Percentiles rank a stretch among this genome's conserved stretches.
These are phyloP conservation scores for Cenchrus americanus DNA, from an alignment of 176 grass and related monocot genomes.

Conservation along the genomic window DNA sequence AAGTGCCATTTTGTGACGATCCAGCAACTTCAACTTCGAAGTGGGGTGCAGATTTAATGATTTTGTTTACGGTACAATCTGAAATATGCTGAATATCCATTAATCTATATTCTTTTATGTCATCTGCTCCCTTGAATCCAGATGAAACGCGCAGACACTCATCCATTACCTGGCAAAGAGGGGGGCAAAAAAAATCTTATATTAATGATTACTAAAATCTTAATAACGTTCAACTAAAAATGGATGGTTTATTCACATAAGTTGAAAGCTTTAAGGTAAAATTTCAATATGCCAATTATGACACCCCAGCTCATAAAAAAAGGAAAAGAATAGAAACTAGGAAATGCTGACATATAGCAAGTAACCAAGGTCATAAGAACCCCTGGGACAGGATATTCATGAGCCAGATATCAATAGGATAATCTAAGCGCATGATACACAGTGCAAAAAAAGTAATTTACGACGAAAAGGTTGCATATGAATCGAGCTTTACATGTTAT, in stretches of 20 bases:
- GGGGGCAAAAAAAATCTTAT: constrained; percentile 13
- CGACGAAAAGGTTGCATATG: not conserved
- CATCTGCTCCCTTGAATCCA: constrained; percentile 91
- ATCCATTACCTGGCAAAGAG: constrained; percentile 78
- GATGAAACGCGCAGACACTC: constrained; percentile 91
- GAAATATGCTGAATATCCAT: constrained; percentile 84
- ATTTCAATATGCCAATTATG: constrained; percentile 5
- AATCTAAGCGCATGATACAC: constrained; percentile 14
- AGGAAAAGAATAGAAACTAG: not conserved
- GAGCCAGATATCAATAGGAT: not conserved
- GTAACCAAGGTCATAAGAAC: constrained; percentile 4
- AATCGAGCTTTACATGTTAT: constrained; percentile 10
- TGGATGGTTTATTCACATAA: not conserved
- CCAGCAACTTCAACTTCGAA: constrained; percentile 63
- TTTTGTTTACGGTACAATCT: constrained; percentile 70
- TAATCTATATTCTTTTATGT: constrained; percentile 81
- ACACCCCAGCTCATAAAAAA: not conserved
- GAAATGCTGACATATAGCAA: constrained; percentile 20
- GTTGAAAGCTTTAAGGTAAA: not conserved
- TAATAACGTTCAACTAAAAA: not conserved
- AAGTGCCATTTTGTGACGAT: constrained; percentile 46
- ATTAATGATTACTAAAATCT: not conserved
- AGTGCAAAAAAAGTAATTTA: constrained; percentile 29
- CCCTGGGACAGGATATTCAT: not conserved
- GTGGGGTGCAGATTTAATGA: constrained; percentile 83